Evolutionary conservation across 441 rosid genomes (phyloP), one percentile per base, ranked within the genome.

Genomic region (Rhodomyrtus psidioides): DNA sequence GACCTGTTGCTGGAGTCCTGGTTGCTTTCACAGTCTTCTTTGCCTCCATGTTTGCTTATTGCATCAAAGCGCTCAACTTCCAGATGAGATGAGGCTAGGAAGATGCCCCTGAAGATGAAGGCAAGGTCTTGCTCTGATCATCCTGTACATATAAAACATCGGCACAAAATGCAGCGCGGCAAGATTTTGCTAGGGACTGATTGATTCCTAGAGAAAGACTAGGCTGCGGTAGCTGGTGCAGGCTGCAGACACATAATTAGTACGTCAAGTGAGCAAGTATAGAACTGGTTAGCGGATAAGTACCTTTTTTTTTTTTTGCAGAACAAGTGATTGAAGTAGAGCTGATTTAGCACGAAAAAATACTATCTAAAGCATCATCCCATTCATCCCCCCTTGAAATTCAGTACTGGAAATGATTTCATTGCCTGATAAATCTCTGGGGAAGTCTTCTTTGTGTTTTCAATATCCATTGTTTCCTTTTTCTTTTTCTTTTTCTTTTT

Each of bases 41-140:
- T 82, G 98, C 99, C 6, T 86, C 90, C 88, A 42, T 94, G 90
- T 94, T 86, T 85, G 98, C 97, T n/a, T 93, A 85, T 65, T 91
- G 97, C 91, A 94, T 96, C 84, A 93, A 82, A 90, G 87, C 88
- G 44, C 88, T 96, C 81, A 96, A 94, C 92, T 96, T 96, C 94
- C 98, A 94, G 84, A 88, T 88, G 59, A 91, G 96, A 88, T 94
- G 92, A 93, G 76, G 76, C 76, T 34, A 65, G 0, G 46, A 6
- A 19, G 76, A 65, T 17, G 46, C 46, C 34, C 76, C 21, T 16
- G 8, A 65, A 65, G 76, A 65, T 12, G 26, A 65, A 65, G n/a
- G 46, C 76, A 19, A 34, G 46, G 46, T 65, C 76, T 34, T 65
- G 26, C 46, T 65, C 76, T 0, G 26, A 65, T 65, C 8, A 65